These are phyloP conservation scores for Dictyostelium citrinum DNA, from an alignment of 78 protist species.

Conservation along the genomic window DNA sequence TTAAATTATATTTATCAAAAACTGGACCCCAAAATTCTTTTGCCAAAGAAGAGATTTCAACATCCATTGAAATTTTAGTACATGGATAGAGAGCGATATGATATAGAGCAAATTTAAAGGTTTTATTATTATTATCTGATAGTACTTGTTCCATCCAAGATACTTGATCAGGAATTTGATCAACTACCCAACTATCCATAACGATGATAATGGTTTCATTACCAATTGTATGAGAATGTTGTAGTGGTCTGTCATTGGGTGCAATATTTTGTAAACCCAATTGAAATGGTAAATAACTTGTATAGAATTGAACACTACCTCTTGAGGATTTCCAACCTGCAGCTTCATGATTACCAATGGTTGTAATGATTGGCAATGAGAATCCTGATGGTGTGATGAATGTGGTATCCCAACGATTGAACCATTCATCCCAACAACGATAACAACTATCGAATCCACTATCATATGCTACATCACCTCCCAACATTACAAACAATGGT, in stretches of 20 bases:
- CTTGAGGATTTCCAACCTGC: constrained; percentile 24
- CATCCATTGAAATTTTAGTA: not conserved
- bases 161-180: not conserved
- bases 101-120: constrained; percentile 35
- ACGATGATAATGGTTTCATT: constrained; percentile 29
- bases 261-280: constrained; percentile 12
- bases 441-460: constrained; percentile 54
- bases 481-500: constrained; percentile 71
- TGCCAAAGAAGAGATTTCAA: not conserved
- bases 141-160: not conserved
- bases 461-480: constrained; percentile 81
- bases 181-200: constrained; percentile 26
- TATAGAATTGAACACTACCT: constrained; percentile 26
- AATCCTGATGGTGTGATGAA: constrained; percentile 31
- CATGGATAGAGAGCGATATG: constrained; percentile 77
- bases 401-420: constrained; percentile 39
- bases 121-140: not conserved
- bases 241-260: constrained; percentile 7
- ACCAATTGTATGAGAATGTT: constrained; percentile 28
- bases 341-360: constrained; percentile 79
- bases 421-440: constrained; percentile 79
- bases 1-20: constrained; percentile 49
- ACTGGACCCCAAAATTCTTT: constrained; percentile 55
- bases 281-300: constrained; percentile 34
- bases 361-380: constrained; percentile 44